These are phyloP conservation scores for Aspergillus sp. DNA, from an alignment of 2,329 filamentous ascomycete species.

Conservation along the genomic window DNA sequence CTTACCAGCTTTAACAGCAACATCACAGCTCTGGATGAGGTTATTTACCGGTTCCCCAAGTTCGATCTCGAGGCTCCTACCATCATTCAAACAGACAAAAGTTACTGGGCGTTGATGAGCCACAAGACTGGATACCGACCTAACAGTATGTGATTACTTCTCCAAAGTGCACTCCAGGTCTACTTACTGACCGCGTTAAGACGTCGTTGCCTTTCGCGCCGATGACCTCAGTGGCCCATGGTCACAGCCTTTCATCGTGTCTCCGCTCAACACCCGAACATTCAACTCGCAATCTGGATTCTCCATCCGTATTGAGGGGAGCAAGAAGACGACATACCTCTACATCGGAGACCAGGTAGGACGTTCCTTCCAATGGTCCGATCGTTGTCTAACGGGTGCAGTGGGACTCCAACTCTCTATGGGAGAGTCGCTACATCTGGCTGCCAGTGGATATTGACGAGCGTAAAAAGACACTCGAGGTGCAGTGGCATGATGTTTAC, in stretches of 20 bases:
- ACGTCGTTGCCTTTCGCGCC: slow-evolving; percentile 61
- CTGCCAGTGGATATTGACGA: slow-evolving; percentile 60
- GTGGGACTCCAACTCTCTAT: slow-evolving; percentile 61
- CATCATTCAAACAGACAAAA: slow-evolving; percentile 63
- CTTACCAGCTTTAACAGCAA: slow-evolving; percentile 59
- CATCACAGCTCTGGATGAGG: slow-evolving; percentile 56
- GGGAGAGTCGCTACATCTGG: slow-evolving; percentile 64
- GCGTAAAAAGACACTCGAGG: slow-evolving; percentile 52
- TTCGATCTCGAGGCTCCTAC: slow-evolving; percentile 65
- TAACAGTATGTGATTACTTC: slow-evolving; percentile 55
- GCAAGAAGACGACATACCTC: slow-evolving; percentile 55
- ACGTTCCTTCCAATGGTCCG: too few relatives aligned
- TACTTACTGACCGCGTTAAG: too few relatives aligned
- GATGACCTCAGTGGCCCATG: slow-evolving; percentile 57
- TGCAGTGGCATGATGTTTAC: slow-evolving; percentile 62
- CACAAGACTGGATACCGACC: slow-evolving; percentile 68
- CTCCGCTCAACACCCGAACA: slow-evolving; percentile 56
- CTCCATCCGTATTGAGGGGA: slow-evolving; percentile 53
- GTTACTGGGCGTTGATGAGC: slow-evolving; percentile 65
- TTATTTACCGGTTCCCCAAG: slow-evolving; percentile 62
- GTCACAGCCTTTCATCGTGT: slow-evolving; percentile 60
- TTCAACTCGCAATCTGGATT: slow-evolving; percentile 61
- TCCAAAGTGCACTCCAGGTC: too few relatives aligned
- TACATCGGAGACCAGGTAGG: slow-evolving; percentile 52
- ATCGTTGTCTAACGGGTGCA: slow-evolving; percentile 26